Base-by-base conservation (phyloP, 768 basidiomycete genomes). In the Crassisporium funariophilum region DNA sequence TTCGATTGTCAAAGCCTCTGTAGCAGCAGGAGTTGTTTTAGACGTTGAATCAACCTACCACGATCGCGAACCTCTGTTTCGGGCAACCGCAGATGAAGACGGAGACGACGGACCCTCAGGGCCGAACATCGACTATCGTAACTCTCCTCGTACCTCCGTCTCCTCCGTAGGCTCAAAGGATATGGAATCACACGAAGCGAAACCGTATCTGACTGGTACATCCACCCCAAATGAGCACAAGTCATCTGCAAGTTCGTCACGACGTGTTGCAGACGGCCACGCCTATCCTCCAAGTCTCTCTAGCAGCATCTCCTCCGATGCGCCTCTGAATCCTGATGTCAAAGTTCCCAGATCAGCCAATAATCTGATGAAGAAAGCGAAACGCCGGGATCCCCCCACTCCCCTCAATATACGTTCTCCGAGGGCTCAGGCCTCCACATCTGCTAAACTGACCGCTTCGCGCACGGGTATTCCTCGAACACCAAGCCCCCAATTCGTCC, bases 1-100 rank as follows among this genome's bases (percentile, higher is more conserved):
- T 68, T 88, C 89, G 0, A 93, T 94, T 42, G 89, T 94, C 61
- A 94, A 94, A 68, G 85, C 84, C 1, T 81, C 82, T 7, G 62
- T 65, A 13, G 59, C 64, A 25, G 54, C 60, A 21, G 53, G 68
- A 7, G 58, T 75, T 3, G 59, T 70, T 17, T 62, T 78, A 16
- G 77, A 72, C 16, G 38, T 74, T 0, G 68, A 73, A 46, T 58
- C 68, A 0, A 61, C 68, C 25, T 52, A 61, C 16, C 62, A 63
- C 2, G 83, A 82, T 50, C 70, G 69, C 41, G 81, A 87, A 59
- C 88, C 88, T 15, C 70, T 91, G 5, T 88, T 88, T 60, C 62
- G 65, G 15, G 72, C 68, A 1, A 60, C 68, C 13, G 70, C 72
- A n/a, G 70, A 77, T 43, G 79, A 81, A 16, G 82, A 84, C 12